phyloP scores from a whole-genome alignment of 202 grass and related monocot genomes.

The Carex sylvatica region DNA sequence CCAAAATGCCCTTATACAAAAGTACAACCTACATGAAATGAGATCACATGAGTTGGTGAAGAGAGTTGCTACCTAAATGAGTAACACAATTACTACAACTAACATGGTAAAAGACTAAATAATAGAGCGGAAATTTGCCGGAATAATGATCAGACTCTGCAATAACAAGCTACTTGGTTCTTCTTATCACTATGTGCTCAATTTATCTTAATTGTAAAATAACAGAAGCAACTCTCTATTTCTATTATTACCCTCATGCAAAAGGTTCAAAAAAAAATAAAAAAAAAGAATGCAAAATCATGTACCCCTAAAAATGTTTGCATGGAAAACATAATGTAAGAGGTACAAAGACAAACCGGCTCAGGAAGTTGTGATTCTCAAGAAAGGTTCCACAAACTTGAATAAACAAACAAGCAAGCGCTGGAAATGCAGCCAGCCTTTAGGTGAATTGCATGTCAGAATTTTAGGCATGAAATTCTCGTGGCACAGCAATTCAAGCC shows the following conservation, averaged over 20 bases:
- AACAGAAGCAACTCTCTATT: not conserved
- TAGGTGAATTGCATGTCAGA: slow-evolving; percentile 68
- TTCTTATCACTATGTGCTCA: not conserved
- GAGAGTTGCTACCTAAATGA: not conserved
- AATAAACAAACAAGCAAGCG: slow-evolving; percentile 89
- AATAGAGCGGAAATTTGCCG: not conserved
- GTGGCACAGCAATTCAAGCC: slow-evolving; percentile 95
- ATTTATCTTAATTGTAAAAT: not conserved
- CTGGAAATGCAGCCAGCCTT: slow-evolving; percentile 91
- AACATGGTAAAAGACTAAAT: not conserved
- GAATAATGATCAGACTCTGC: slow-evolving; percentile 19
- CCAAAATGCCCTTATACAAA: slow-evolving; percentile 89
- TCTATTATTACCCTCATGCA: not conserved
- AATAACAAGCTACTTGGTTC: slow-evolving; percentile 19
- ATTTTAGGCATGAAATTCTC: slow-evolving; percentile 91
- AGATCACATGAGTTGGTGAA: slow-evolving; percentile 14
- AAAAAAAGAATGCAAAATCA: not conserved
- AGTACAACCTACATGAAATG: slow-evolving; percentile 59
- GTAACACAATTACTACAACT: not conserved
- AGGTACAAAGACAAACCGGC: slow-evolving; percentile 48
- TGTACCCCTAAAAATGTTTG: not conserved
- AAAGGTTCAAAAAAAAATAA: not conserved
- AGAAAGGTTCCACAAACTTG: slow-evolving; percentile 94
- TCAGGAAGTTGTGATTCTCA: slow-evolving; percentile 84
- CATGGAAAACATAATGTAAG: not conserved